These are phyloP conservation scores for Saturnispora sanitii DNA, from an alignment of 805 yeast species.

Conservation along the genomic window DNA sequence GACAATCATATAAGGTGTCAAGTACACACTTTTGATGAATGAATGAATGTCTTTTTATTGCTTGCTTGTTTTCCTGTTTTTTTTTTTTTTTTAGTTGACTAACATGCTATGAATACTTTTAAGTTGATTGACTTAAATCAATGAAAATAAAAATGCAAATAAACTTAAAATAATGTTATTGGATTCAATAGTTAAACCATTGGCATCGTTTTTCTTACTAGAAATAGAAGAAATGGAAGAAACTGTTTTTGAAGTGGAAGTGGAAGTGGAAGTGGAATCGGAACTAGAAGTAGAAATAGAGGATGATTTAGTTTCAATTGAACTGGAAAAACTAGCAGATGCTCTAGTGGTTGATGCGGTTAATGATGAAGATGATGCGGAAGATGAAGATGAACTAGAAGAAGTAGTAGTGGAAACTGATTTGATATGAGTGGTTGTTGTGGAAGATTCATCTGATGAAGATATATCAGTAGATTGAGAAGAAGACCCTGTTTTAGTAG, in stretches of 20 bases:
- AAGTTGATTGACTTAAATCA: slow-evolving; percentile 3
- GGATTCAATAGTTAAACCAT: slow-evolving; percentile 1
- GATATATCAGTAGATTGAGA: not conserved
- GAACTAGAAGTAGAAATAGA: not conserved
- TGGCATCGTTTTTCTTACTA: slow-evolving; percentile 7
- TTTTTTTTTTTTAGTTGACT: too few species aligned
- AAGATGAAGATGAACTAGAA: slow-evolving; percentile 1
- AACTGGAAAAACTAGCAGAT: not conserved
- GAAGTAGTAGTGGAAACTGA: not conserved
- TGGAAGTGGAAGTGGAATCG: not conserved
- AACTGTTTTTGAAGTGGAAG: not conserved
- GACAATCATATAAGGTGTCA: too few species aligned
- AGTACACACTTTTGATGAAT: too few species aligned
- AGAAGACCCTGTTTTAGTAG: not conserved
- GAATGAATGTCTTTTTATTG: too few species aligned
- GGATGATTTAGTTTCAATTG: not conserved
- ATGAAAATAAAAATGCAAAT: slow-evolving; percentile 8
- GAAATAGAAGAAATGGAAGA: slow-evolving; percentile 8
- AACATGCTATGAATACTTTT: not conserved
- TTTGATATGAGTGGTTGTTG: not conserved
- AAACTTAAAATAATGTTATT: slow-evolving; percentile 2
- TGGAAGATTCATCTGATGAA: not conserved
- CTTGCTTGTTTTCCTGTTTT: too few species aligned
- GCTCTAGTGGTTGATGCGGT: not conserved
- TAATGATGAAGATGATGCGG: not conserved